A percentile compares a stretch with the other conserved stretches of the same genome.
Conservation (phyloP, 495 filamentous ascomycete genomes). For the Neurospora sp. region DNA sequence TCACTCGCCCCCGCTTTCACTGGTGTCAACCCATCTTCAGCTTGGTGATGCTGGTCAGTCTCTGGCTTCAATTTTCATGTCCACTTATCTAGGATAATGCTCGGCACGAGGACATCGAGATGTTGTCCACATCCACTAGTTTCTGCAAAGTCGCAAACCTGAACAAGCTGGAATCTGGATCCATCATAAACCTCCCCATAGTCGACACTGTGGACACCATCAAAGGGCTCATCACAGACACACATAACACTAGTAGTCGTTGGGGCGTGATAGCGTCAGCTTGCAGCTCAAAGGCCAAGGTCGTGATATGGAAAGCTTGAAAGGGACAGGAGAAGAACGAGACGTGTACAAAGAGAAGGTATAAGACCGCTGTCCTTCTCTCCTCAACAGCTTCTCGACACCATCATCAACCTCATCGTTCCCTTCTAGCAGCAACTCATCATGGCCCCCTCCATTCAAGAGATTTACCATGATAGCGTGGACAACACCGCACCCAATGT, state of each 20-base stretch:
- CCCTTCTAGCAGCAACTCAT: background rate
- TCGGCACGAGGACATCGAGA: background rate
- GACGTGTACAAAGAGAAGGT: background rate
- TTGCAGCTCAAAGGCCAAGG: background rate
- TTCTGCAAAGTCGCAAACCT: background rate
- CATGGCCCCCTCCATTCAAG: background rate
- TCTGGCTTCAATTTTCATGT: background rate
- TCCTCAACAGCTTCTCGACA: background rate
- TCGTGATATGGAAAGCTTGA: background rate
- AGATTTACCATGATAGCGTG: background rate
- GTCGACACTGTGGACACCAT: background rate
- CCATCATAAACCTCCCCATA: background rate
- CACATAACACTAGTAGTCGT: background rate
- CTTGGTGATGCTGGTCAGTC: background rate
- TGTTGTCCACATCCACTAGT: no score
- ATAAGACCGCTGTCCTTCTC: background rate
- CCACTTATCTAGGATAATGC: background rate
- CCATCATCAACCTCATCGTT: background rate
- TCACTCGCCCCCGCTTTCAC: background rate
- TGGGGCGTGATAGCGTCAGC: background rate
- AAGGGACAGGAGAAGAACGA: background rate
- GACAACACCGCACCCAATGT: background rate
- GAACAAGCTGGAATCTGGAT: background rate
- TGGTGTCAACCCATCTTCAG: background rate
- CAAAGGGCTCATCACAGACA: background rate